Evolutionary conservation across 352 stramenopile genomes (phyloP).

Genomic region (Phytophthora tentaculata): DNA sequence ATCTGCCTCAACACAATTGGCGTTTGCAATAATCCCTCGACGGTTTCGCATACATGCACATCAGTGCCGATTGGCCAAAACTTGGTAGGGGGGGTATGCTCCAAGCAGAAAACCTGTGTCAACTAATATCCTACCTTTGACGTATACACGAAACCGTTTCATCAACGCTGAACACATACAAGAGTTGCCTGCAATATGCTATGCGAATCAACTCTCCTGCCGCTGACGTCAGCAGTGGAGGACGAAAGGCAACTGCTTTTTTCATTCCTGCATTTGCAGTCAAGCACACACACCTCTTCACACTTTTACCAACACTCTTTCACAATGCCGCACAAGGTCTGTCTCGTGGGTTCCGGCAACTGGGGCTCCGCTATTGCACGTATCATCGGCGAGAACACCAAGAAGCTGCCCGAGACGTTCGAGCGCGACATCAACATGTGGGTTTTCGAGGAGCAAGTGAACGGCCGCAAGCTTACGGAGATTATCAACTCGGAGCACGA

Average conservation of each 20-base stretch:
- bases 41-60: conserved; percentile 4
- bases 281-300: conserved; percentile 6
- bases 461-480: conserved; percentile 92
- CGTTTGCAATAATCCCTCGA: conserved; percentile 5
- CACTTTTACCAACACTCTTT: not conserved
- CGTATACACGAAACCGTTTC: conserved; percentile 20
- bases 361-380: conserved; percentile 84
- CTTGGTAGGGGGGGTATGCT: not conserved
- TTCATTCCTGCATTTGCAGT: conserved; percentile 37
- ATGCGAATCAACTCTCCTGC: conserved; percentile 17
- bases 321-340: conserved; percentile 69
- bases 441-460: conserved; percentile 94
- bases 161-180: conserved; percentile 18
- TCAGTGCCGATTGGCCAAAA: conserved; percentile 18
- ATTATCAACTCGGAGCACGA: conserved; percentile 97
- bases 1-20: not conserved
- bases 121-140: conserved; percentile 27
- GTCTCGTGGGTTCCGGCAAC: conserved; percentile 83
- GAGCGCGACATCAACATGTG: conserved; percentile 96
- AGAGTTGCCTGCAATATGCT: conserved; percentile 4
- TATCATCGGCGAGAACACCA: conserved; percentile 85
- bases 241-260: conserved; percentile 10
- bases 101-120: conserved; percentile 32
- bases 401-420: conserved; percentile 68
- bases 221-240: conserved; percentile 29